Evolutionary conservation across 2,329 filamentous ascomycete species (phyloP).

Genomic region (Bretziella fagacearum): DNA sequence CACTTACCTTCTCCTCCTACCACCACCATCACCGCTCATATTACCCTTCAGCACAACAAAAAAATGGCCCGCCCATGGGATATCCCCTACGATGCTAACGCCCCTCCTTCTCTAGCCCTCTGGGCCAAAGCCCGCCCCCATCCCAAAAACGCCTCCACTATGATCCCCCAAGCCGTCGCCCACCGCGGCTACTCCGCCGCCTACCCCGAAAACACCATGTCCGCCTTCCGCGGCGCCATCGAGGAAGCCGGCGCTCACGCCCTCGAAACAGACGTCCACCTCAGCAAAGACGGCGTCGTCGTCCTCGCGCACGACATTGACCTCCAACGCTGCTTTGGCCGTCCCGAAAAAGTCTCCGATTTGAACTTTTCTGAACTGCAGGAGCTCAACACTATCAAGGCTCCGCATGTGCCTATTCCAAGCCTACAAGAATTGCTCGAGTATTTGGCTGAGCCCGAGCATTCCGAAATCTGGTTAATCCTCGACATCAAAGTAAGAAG

Average conservation of each 20-base stretch:
- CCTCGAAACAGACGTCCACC: slow-evolving; percentile 75
- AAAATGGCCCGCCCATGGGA: not conserved
- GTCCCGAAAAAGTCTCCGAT: slow-evolving; percentile 54
- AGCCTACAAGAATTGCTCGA: slow-evolving; percentile 56
- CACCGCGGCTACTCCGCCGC: slow-evolving; percentile 64
- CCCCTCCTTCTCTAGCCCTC: slow-evolving; percentile 17
- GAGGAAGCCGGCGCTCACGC: slow-evolving; percentile 53
- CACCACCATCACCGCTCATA: not conserved
- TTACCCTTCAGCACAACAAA: too few relatives aligned
- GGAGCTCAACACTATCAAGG: slow-evolving; percentile 46
- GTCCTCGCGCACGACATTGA: slow-evolving; percentile 70
- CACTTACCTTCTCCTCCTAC: not conserved
- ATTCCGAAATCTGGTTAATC: slow-evolving; percentile 59
- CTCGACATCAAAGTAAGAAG: slow-evolving; percentile 77
- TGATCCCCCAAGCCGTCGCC: slow-evolving; percentile 53
- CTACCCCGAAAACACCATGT: slow-evolving; percentile 75
- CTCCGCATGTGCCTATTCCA: slow-evolving; percentile 56
- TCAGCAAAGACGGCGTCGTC: slow-evolving; percentile 67
- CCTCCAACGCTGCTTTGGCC: slow-evolving; percentile 66
- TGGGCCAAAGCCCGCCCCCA: slow-evolving; percentile 22
- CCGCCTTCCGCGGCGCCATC: slow-evolving; percentile 57
- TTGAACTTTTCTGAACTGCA: slow-evolving; percentile 60
- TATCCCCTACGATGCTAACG: not conserved
- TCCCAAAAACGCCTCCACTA: slow-evolving; percentile 15
- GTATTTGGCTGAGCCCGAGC: slow-evolving; percentile 47